phyloP scores from a whole-genome alignment of 2,329 filamentous ascomycete genomes.

The Erysiphe pulchra region DNA sequence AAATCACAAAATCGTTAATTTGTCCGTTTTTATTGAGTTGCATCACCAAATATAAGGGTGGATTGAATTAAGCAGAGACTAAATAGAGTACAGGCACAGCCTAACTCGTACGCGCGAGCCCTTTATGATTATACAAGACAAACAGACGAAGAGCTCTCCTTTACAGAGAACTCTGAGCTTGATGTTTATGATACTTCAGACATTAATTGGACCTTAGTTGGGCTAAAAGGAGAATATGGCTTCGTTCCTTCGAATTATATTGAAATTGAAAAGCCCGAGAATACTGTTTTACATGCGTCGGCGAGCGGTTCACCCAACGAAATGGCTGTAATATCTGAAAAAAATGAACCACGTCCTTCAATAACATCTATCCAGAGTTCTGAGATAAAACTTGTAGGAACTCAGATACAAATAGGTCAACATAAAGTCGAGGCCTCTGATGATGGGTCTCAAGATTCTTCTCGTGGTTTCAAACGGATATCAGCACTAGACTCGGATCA shows the following conservation, averaged over 20 bases:
- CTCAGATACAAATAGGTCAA: constrained; percentile 17
- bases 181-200: constrained; percentile 76
- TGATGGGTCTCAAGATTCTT: constrained; percentile 29
- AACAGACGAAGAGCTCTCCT: constrained; percentile 93
- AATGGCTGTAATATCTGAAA: constrained; percentile 10
- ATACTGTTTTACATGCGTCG: constrained; percentile 13
- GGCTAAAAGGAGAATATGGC: constrained; percentile 61
- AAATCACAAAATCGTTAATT: too few species aligned
- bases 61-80: constrained; percentile 1
- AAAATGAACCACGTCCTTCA: constrained; percentile 12
- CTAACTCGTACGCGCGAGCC: constrained; percentile 51
- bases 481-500: constrained; percentile 20
- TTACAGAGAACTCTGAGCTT: constrained; percentile 64
- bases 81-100: constrained; percentile 26
- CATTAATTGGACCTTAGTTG: constrained; percentile 89
- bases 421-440: constrained; percentile 42
- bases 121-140: constrained; percentile 95
- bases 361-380: constrained; percentile 16
- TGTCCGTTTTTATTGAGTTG: background rate
- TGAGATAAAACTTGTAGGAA: constrained; percentile 19
- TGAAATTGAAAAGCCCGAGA: constrained; percentile 29
- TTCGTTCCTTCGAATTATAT: constrained; percentile 96
- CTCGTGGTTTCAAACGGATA: constrained; percentile 25
- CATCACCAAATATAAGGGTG: background rate
- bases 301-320: constrained; percentile 8